Evolutionary conservation across 2,329 filamentous ascomycete genomes (phyloP).

Genomic region (Beauveria sp.): DNA sequence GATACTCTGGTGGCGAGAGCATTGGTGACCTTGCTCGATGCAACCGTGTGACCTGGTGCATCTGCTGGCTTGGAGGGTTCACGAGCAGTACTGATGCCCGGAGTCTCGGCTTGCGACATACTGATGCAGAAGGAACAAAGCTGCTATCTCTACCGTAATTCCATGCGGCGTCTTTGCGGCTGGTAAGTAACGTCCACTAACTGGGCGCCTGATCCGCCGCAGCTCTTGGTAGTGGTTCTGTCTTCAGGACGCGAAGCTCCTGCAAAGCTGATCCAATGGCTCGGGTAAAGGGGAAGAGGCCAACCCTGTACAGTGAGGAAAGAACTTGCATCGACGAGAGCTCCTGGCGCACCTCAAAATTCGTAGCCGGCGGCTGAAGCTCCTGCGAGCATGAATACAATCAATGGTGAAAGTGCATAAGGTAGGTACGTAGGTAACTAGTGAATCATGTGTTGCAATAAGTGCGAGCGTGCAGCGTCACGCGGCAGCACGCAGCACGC

Average conservation of each 20-base stretch:
- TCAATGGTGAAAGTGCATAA: too few relatives aligned
- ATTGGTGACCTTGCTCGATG: slow-evolving; percentile 37
- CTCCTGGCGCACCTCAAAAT: too few relatives aligned
- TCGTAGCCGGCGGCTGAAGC: too few relatives aligned
- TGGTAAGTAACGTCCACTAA: neutral
- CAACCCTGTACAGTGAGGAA: too few relatives aligned
- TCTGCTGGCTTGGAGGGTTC: neutral
- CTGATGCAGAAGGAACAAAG: neutral
- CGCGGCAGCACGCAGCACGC: too few relatives aligned
- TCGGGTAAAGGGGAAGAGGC: too few relatives aligned
- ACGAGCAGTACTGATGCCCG: too few relatives aligned
- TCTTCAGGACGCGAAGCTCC: neutral
- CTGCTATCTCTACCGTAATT: neutral
- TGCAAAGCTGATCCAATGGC: neutral
- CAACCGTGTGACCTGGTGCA: slow-evolving; percentile 12
- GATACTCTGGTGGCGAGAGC: slow-evolving; percentile 77
- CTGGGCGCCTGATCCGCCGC: neutral
- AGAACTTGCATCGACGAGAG: too few relatives aligned
- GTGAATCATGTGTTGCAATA: too few relatives aligned
- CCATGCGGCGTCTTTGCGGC: neutral
- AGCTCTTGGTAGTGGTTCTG: neutral
- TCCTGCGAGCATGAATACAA: too few relatives aligned
- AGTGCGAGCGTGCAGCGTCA: too few relatives aligned
- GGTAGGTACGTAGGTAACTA: too few relatives aligned
- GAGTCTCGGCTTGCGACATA: neutral